Percentiles rank a stretch among this genome's conserved stretches.
Conservation (phyloP, 306 rosid genomes). For the Adenanthera pavonina region DNA sequence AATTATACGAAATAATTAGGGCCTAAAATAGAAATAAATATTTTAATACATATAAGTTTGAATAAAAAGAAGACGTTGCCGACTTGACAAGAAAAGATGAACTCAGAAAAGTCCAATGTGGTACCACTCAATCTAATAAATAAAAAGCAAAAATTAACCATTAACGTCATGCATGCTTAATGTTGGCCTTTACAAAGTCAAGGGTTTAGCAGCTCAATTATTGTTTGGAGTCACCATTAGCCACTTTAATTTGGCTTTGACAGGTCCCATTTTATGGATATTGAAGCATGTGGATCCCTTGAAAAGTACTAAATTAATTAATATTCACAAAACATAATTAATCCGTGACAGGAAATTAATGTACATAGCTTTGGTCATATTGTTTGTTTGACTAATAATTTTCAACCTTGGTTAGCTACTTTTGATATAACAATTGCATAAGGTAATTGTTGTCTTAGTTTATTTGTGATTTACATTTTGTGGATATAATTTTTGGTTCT, state of each 20-base stretch:
- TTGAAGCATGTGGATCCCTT: neutral
- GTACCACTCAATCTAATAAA: neutral
- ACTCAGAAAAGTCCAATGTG: conserved; percentile 12
- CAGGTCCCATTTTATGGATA: neutral
- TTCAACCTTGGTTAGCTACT: neutral
- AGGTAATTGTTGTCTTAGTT: neutral
- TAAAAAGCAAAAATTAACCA: neutral
- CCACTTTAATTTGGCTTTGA: conserved; percentile 9
- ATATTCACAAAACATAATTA: neutral
- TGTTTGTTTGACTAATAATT: neutral
- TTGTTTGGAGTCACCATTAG: conserved; percentile 1
- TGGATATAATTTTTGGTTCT: neutral
- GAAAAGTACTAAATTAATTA: neutral
- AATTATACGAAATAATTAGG: neutral
- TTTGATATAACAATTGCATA: neutral
- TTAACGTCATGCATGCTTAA: neutral
- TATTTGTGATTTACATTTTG: neutral
- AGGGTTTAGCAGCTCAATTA: neutral
- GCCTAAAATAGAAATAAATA: neutral
- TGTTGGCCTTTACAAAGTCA: neutral
- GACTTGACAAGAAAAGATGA: conserved; percentile 16
- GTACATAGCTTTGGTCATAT: too few species aligned
- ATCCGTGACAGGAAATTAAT: neutral
- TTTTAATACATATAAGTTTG: neutral
- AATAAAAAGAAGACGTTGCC: neutral